A percentile compares a stretch with the other conserved stretches of the same genome.
Conservation (phyloP, 768 basidiomycete genomes). For the Mycena polygramma region DNA sequence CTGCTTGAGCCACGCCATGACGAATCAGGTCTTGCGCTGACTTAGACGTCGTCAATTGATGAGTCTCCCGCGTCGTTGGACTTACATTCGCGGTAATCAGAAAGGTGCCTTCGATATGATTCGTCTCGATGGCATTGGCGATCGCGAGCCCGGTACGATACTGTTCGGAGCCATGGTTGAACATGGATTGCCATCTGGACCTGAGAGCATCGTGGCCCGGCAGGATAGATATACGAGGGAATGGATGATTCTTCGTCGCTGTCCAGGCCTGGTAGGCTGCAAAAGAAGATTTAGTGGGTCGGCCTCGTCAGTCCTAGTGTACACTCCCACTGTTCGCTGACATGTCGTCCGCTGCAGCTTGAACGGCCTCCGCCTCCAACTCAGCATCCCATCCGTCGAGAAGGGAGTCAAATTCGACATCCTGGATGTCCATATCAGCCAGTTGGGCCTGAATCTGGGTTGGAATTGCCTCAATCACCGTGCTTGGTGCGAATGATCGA, state of each 20-base stretch:
- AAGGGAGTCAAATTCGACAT: slow-evolving; percentile 5
- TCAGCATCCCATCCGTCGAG: slow-evolving; percentile 3
- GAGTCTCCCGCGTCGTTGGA: slow-evolving; percentile 5
- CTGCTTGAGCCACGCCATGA: slow-evolving; percentile 40
- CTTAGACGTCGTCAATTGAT: slow-evolving; percentile 27
- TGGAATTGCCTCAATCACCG: not conserved
- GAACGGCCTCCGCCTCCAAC: slow-evolving; percentile 18
- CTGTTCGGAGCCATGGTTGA: slow-evolving; percentile 31
- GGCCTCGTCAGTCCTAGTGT: not conserved
- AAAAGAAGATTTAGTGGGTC: slow-evolving; percentile 13
- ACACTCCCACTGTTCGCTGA: not conserved
- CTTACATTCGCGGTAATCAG: slow-evolving; percentile 39
- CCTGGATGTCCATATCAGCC: slow-evolving; percentile 20
- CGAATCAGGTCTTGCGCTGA: slow-evolving; percentile 40
- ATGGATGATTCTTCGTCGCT: slow-evolving; percentile 40
- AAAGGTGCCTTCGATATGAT: slow-evolving; percentile 45
- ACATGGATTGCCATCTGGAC: slow-evolving; percentile 38
- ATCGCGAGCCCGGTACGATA: slow-evolving; percentile 39
- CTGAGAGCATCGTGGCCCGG: slow-evolving; percentile 38
- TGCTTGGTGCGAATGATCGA: not conserved
- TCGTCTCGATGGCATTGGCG: slow-evolving; percentile 45
- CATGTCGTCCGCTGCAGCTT: slow-evolving; percentile 3
- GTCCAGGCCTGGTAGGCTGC: slow-evolving; percentile 41
- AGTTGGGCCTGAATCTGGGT: slow-evolving; percentile 22
- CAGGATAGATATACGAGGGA: slow-evolving; percentile 43